These are phyloP conservation scores for Volvariella surrecta DNA, from an alignment of 1,284 basidiomycete species.

Conservation along the genomic window DNA sequence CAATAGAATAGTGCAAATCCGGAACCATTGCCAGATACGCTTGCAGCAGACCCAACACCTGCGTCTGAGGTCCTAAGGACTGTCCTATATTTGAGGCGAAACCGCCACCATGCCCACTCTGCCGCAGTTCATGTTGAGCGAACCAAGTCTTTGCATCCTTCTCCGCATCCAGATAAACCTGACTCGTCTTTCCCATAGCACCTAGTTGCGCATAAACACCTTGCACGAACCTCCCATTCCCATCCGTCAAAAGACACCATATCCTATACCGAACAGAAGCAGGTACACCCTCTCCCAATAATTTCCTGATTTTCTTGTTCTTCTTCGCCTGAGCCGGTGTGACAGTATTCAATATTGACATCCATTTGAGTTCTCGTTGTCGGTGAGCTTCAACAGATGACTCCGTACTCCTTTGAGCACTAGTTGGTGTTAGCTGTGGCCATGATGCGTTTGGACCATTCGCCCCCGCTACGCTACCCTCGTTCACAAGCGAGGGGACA, in stretches of 20 bases:
- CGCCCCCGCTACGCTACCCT: neutral
- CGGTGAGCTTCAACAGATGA: slow-evolving; percentile 59
- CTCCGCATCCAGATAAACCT: slow-evolving; percentile 41
- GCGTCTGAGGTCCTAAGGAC: slow-evolving; percentile 42
- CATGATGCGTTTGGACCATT: neutral
- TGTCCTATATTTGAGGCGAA: slow-evolving; percentile 24
- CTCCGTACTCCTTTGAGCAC: slow-evolving; percentile 11
- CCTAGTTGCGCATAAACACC: slow-evolving; percentile 66
- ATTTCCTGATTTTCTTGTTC: slow-evolving; percentile 78
- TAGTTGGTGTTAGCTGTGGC: neutral
- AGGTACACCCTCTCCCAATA: slow-evolving; percentile 77
- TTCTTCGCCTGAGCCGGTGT: slow-evolving; percentile 62
- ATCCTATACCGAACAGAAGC: slow-evolving; percentile 78
- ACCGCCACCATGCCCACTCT: slow-evolving; percentile 7
- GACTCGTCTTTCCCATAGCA: slow-evolving; percentile 43
- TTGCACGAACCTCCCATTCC: slow-evolving; percentile 57
- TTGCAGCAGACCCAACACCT: slow-evolving; percentile 52
- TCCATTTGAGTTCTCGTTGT: slow-evolving; percentile 70
- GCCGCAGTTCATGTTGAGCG: slow-evolving; percentile 46
- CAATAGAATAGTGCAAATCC: slow-evolving; percentile 62
- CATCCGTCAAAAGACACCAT: slow-evolving; percentile 77
- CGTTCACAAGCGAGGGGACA: neutral
- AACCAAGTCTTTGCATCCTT: slow-evolving; percentile 43
- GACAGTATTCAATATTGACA: slow-evolving; percentile 53
- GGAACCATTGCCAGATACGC: slow-evolving; percentile 78